Evolutionary conservation across 2,329 filamentous ascomycete species (phyloP), one percentile per base, ranked within the genome.

Genomic region (Colletotrichum truncatum): DNA sequence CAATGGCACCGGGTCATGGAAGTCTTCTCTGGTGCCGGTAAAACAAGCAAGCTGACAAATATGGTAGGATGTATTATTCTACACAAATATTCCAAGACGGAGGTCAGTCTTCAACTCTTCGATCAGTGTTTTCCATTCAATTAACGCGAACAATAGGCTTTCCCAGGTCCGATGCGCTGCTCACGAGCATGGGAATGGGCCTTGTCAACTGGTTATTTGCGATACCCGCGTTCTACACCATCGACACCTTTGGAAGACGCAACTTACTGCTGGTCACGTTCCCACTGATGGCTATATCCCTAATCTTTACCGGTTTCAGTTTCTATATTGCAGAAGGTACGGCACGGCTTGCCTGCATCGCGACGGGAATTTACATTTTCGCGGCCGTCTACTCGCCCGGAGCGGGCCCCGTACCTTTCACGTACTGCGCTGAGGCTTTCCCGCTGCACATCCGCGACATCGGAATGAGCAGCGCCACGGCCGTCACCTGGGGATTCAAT

Each of bases 391-490:
- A 81, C 69, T 80, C 78, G 0, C 84, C 85, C 0, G 85, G 86
- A 14, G 83, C 86, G 51, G 86, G 86, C 0, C 85, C 86, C 0
- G 86, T 88, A 0, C 85, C 86, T 0, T 88, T 88, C 68, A 88
- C 85, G 0, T 88, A 88, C 71, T 86, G 84, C 0, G 86, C 86
- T 1, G 86, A 88, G 68, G 86, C 85, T 0, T 88, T 87, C 68
- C 85, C 86, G 0, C 74, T 88, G 0, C 86, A 87, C 45, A 81
- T 87, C 10, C 81, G 86, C 51, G 83, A 84, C 9, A 81, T 85
- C 56, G 85, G 85, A 12, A 87, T 87, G 85, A 77, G 83, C 0
- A 62, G 59, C 32, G 76, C 78, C 12, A 80, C 78, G 0, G 76
- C 79, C 0, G 78, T 78, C 11, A 78, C 75, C 0, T 81, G 78